Evolutionary conservation across 192 early-diverging fungal species (phyloP).

Genomic region (Coemansia sp.): DNA sequence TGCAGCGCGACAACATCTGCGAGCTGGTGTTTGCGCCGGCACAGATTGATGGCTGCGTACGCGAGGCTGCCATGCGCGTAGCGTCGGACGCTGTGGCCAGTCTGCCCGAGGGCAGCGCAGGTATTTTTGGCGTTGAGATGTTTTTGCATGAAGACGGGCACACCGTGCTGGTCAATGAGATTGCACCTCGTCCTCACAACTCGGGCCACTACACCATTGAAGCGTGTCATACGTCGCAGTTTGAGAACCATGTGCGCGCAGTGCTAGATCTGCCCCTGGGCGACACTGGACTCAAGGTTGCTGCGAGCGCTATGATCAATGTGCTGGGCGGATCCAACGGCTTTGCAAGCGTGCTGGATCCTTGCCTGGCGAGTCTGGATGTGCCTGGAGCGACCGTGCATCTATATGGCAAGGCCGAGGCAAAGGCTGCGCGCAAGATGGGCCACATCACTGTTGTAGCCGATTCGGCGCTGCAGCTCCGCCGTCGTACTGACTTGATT

Average conservation of each 20-base stretch:
- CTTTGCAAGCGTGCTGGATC: constrained; percentile 61
- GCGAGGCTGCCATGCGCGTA: constrained; percentile 69
- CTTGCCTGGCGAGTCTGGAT: constrained; percentile 58
- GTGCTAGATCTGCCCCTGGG: constrained; percentile 91
- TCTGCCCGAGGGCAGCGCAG: constrained; percentile 74
- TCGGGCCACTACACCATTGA: constrained; percentile 99
- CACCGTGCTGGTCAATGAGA: constrained; percentile 90
- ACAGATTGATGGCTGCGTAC: constrained; percentile 84
- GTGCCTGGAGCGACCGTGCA: constrained; percentile 88
- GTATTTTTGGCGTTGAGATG: constrained; percentile 98
- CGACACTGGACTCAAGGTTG: constrained; percentile 83
- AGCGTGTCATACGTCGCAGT: constrained; percentile 96
- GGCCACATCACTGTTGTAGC: constrained; percentile 95
- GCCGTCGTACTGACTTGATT: constrained; percentile 64
- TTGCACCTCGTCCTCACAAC: constrained; percentile 98
- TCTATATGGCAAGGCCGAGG: constrained; percentile 91
- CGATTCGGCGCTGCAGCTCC: constrained; percentile 78
- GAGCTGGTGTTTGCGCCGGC: constrained; percentile 95
- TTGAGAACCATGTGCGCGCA: constrained; percentile 90
- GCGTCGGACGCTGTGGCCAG: constrained; percentile 79
- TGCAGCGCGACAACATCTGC: constrained; percentile 96
- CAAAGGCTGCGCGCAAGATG: constrained; percentile 92
- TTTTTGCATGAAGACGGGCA: constrained; percentile 85
- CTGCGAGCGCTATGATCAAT: constrained; percentile 92
- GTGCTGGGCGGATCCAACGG: constrained; percentile 75